These are phyloP conservation scores for Capsaspora owczarzaki DNA, from an alignment of 78 protist species.

Conservation along the genomic window DNA sequence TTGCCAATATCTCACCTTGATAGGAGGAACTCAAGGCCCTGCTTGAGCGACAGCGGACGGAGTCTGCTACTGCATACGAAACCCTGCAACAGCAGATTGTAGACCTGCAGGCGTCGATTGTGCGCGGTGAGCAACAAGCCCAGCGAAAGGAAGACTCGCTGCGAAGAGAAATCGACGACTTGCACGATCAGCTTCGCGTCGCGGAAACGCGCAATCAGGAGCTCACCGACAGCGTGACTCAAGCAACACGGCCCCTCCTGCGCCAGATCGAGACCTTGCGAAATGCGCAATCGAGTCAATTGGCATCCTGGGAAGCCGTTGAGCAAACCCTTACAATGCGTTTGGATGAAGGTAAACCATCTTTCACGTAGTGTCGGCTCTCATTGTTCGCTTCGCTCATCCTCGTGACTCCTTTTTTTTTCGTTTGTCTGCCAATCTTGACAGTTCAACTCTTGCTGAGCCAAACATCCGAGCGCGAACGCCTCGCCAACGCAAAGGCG, in stretches of 20 bases:
- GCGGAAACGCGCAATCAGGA: background rate
- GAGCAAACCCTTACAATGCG: background rate
- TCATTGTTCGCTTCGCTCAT: background rate
- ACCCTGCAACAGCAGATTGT: background rate
- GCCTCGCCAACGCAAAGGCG: background rate
- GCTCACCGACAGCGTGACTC: background rate
- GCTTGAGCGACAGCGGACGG: background rate
- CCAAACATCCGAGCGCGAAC: background rate
- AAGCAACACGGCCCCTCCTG: constrained; percentile 2
- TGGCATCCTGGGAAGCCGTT: background rate
- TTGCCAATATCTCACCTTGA: background rate
- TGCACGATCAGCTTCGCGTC: background rate
- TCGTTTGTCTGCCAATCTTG: background rate
- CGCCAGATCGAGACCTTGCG: background rate
- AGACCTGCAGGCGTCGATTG: background rate
- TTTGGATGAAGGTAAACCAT: background rate
- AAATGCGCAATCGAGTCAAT: background rate
- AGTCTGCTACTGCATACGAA: background rate
- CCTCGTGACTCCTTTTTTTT: background rate
- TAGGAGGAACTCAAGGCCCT: background rate
- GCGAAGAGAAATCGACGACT: background rate
- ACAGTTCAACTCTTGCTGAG: background rate
- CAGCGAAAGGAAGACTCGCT: background rate
- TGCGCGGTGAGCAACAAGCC: background rate
- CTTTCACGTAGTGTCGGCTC: background rate